Conservation (phyloP, 2,329 filamentous ascomycete genomes). For the Talaromyces sp. region DNA sequence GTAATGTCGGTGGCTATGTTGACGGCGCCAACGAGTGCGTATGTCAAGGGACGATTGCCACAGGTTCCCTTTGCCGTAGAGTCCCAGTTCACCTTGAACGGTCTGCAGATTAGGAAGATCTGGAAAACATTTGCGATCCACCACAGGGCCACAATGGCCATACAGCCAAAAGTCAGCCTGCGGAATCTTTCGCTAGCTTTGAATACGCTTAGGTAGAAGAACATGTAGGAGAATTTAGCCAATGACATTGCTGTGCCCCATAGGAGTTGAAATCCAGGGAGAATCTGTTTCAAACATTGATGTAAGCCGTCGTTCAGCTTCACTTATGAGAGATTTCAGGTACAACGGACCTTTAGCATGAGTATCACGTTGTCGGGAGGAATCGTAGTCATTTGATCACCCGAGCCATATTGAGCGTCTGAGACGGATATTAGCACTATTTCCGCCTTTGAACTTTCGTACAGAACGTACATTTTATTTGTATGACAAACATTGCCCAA, state of each 20-base stretch:
- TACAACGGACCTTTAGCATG: not conserved
- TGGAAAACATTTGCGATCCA: not conserved
- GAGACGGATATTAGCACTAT: too few relatives aligned
- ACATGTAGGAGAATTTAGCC: conserved; percentile 2
- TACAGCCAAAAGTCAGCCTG: not conserved
- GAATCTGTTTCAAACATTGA: not conserved
- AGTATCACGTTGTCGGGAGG: not conserved
- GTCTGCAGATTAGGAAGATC: conserved; percentile 2
- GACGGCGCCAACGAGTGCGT: not conserved
- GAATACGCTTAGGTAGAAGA: conserved; percentile 5
- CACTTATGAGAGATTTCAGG: not conserved
- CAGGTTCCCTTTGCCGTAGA: not conserved
- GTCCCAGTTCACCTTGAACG: conserved; percentile 3
- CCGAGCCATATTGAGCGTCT: not conserved
- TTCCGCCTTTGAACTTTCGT: too few relatives aligned
- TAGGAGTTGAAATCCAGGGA: not conserved
- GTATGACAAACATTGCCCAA: not conserved
- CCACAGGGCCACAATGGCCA: conserved; percentile 1
- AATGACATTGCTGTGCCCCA: conserved; percentile 5
- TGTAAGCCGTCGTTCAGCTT: too few relatives aligned
- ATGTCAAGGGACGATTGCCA: conserved; percentile 3
- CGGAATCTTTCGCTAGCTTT: not conserved
- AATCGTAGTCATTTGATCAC: not conserved
- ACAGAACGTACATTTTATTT: not conserved
- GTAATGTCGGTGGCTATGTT: conserved; percentile 6